Conservation (phyloP, 2,329 filamentous ascomycete species). For the Immersiporthe knoxdaviesiana region DNA sequence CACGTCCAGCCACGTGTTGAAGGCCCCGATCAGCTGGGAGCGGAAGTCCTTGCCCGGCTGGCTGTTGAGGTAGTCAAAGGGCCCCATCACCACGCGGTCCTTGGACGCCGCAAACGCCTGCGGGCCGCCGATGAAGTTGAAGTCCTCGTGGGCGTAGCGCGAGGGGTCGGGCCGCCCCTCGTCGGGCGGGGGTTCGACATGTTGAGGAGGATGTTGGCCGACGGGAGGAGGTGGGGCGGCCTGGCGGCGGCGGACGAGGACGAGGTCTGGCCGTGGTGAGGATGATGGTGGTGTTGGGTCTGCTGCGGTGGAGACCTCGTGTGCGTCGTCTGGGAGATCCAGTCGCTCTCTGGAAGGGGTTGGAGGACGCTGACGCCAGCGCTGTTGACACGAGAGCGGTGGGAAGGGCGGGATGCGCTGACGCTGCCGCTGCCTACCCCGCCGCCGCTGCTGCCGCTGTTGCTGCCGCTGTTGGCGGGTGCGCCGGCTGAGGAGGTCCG, state of each 20-base stretch:
- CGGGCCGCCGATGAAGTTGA: conserved; percentile 51
- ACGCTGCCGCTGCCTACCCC: background rate
- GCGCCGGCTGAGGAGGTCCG: conserved; percentile 70
- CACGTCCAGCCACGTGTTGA: conserved; percentile 80
- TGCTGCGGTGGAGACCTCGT: conserved; percentile 29
- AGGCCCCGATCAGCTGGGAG: conserved; percentile 76
- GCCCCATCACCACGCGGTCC: conserved; percentile 75
- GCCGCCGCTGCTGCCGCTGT: background rate
- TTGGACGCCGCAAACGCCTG: conserved; percentile 72
- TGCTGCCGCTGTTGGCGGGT: conserved; percentile 38
- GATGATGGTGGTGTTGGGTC: conserved; percentile 31
- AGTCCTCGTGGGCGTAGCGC: conserved; percentile 59
- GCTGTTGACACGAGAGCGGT: conserved; percentile 22
- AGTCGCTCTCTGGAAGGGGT: conserved; percentile 64
- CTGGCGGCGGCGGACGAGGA: conserved; percentile 4
- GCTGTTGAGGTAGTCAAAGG: conserved; percentile 78
- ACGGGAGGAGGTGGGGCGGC: conserved; percentile 35
- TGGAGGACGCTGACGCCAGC: conserved; percentile 45
- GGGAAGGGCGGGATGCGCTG: background rate
- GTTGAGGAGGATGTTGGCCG: conserved; percentile 39
- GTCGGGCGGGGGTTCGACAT: conserved; percentile 43
- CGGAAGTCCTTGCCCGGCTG: conserved; percentile 87
- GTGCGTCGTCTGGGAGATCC: conserved; percentile 52
- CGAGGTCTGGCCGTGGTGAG: conserved; percentile 32
- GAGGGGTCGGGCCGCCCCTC: conserved; percentile 50